These are phyloP conservation scores for Anthracocystis walkeri DNA, from an alignment of 1,284 basidiomycete species.

Conservation along the genomic window DNA sequence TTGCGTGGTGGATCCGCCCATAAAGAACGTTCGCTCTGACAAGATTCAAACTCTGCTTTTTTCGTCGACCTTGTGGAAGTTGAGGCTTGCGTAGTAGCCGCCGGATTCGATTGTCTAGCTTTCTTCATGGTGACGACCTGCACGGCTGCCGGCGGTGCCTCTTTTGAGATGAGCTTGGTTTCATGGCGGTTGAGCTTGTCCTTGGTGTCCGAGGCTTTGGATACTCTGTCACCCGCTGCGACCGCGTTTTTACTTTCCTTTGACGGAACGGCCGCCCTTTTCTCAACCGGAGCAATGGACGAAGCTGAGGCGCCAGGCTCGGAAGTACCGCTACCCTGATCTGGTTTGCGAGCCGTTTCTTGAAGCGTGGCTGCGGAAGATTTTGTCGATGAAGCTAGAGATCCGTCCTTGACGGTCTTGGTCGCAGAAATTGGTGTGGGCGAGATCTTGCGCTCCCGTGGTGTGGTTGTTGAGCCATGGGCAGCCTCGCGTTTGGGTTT, in stretches of 20 bases:
- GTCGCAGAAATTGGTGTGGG: neutral
- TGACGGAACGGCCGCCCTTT: neutral
- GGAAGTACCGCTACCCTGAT: neutral
- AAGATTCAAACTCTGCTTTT: neutral
- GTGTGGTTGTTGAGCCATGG: neutral
- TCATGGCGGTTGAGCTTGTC: neutral
- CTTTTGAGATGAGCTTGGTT: neutral
- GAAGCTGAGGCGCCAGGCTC: neutral
- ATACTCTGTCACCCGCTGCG: neutral
- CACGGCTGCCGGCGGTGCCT: conserved; percentile 9
- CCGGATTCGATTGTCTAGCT: conserved; percentile 8
- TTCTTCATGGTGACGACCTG: conserved; percentile 36
- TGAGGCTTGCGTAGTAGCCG: neutral
- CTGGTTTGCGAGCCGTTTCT: neutral
- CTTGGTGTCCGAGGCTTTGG: neutral
- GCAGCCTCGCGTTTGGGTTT: neutral
- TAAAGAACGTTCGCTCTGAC: neutral
- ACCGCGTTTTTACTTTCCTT: neutral
- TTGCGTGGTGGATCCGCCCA: neutral
- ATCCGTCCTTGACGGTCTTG: neutral
- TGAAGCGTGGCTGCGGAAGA: neutral
- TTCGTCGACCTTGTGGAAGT: neutral
- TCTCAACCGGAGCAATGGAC: neutral
- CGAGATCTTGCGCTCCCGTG: neutral
- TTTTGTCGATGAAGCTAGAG: neutral